phyloP scores from a whole-genome alignment of 2,329 filamentous ascomycete genomes.

The Penicillium sp. region DNA sequence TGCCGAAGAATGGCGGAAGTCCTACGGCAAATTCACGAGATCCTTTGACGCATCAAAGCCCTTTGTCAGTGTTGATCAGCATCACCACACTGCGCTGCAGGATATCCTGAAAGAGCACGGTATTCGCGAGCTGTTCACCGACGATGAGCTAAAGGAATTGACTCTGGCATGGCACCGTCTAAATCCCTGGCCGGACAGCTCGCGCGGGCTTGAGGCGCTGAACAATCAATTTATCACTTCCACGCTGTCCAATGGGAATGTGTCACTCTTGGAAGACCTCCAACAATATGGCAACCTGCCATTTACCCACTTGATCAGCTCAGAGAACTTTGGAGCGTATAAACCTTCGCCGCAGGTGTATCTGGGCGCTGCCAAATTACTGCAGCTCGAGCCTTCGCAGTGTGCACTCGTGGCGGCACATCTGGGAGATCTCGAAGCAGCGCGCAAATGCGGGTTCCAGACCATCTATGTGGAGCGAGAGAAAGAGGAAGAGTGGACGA shows the following conservation, averaged over 20 bases:
- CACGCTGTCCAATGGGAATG: slow-evolving; percentile 71
- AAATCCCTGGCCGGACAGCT: slow-evolving; percentile 60
- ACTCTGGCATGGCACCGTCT: slow-evolving; percentile 68
- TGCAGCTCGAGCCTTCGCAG: slow-evolving; percentile 54
- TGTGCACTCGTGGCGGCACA: slow-evolving; percentile 76
- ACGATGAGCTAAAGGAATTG: slow-evolving; percentile 55
- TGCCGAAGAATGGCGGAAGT: slow-evolving; percentile 63
- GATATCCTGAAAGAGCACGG: slow-evolving; percentile 52
- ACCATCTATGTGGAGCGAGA: slow-evolving; percentile 69
- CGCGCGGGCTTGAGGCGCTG: slow-evolving; percentile 51
- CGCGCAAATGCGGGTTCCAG: slow-evolving; percentile 57
- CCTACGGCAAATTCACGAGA: slow-evolving; percentile 58
- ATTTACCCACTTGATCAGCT: slow-evolving; percentile 59
- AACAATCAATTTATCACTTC: slow-evolving; percentile 54
- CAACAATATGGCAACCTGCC: slow-evolving; percentile 52
- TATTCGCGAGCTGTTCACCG: slow-evolving; percentile 55
- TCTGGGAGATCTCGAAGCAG: slow-evolving; percentile 61
- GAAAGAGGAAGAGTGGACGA: slow-evolving; percentile 58
- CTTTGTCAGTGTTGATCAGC: slow-evolving; percentile 67
- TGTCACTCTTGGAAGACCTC: slow-evolving; percentile 60
- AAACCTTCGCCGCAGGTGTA: slow-evolving; percentile 68
- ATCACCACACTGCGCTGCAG: slow-evolving; percentile 59
- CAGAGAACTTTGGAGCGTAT: slow-evolving; percentile 66
- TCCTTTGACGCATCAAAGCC: slow-evolving; percentile 31
- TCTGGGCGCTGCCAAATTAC: slow-evolving; percentile 55